These are phyloP conservation scores for Fusarium sp. DNA, from an alignment of 2,329 filamentous ascomycete species.

Conservation along the genomic window DNA sequence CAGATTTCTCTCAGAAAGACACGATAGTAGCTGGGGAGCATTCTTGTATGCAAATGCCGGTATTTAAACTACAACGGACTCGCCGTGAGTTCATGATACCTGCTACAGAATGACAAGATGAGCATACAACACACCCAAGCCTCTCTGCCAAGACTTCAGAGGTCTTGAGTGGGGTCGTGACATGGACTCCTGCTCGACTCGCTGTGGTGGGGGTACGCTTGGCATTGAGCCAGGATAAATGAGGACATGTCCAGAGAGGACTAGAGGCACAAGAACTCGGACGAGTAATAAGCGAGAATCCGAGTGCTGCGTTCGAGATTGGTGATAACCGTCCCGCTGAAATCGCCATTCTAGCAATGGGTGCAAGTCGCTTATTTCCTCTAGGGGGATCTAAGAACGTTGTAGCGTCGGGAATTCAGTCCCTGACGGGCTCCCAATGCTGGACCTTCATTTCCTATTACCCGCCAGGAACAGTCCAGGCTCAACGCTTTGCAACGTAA, in stretches of 20 bases:
- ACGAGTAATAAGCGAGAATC: constrained; percentile 43
- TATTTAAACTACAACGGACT: constrained; percentile 2
- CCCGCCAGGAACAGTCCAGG: constrained; percentile 33
- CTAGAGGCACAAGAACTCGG: constrained; percentile 34
- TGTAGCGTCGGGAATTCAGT: constrained; percentile 33
- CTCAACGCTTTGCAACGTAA: constrained; percentile 25
- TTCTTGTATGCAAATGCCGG: not conserved
- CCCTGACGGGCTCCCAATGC: constrained; percentile 30
- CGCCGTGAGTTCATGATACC: constrained; percentile 8
- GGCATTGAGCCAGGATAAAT: constrained; percentile 38
- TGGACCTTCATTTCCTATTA: constrained; percentile 42
- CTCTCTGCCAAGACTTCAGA: constrained; percentile 39
- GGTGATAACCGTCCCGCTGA: constrained; percentile 43
- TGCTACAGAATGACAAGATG: constrained; percentile 19
- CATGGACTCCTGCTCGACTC: constrained; percentile 29
- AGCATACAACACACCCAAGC: constrained; percentile 33
- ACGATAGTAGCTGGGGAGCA: not conserved
- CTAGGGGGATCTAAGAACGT: constrained; percentile 16
- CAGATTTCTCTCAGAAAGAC: not conserved
- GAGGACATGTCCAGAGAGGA: constrained; percentile 8
- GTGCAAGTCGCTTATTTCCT: constrained; percentile 40
- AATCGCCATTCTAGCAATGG: constrained; percentile 32
- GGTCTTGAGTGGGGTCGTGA: constrained; percentile 41
- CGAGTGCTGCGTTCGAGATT: constrained; percentile 45
- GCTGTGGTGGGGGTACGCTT: constrained; percentile 43